phyloP scores from a whole-genome alignment of 352 stramenopile species.

The Pythium periplocum region DNA sequence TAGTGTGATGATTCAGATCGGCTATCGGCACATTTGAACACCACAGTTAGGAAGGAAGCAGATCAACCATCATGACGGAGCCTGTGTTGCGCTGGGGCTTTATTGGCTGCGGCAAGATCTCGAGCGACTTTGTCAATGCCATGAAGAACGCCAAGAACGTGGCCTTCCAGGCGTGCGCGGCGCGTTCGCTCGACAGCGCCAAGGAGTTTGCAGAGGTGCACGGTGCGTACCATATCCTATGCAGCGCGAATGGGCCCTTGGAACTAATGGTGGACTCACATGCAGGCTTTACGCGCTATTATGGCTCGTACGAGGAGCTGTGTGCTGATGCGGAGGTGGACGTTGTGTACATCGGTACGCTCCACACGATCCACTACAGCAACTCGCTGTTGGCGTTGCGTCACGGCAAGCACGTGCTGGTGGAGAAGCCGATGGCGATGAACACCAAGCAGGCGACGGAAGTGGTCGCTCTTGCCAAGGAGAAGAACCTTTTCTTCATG shows the following conservation, averaged over 20 bases:
- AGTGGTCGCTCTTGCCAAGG: slow-evolving; percentile 48
- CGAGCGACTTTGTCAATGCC: slow-evolving; percentile 48
- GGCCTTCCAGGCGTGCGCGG: slow-evolving; percentile 39
- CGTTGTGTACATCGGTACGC: slow-evolving; percentile 91
- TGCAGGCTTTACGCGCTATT: slow-evolving; percentile 44
- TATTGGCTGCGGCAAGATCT: slow-evolving; percentile 65
- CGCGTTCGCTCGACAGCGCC: slow-evolving; percentile 39
- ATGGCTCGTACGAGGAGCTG: slow-evolving; percentile 86
- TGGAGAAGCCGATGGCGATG: slow-evolving; percentile 93
- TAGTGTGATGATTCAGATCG: too few relatives aligned
- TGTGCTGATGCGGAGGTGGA: slow-evolving; percentile 75
- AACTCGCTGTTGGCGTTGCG: slow-evolving; percentile 71
- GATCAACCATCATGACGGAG: slow-evolving; percentile 1
- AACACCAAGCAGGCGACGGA: slow-evolving; percentile 68
- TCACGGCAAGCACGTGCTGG: slow-evolving; percentile 88
- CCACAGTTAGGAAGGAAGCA: too few relatives aligned
- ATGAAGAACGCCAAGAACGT: slow-evolving; percentile 25
- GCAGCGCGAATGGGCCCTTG: not conserved
- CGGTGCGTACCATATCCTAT: slow-evolving; percentile 11
- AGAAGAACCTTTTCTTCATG: slow-evolving; percentile 77
- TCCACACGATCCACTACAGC: slow-evolving; percentile 82
- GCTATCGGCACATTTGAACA: too few relatives aligned
- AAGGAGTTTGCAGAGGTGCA: slow-evolving; percentile 37
- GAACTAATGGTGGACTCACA: not conserved
- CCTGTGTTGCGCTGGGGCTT: slow-evolving; percentile 51